A percentile compares a stretch with the other conserved stretches of the same genome.
Conservation (phyloP, 2,329 filamentous ascomycete species). For the Proliferodiscus dingleyae region DNA sequence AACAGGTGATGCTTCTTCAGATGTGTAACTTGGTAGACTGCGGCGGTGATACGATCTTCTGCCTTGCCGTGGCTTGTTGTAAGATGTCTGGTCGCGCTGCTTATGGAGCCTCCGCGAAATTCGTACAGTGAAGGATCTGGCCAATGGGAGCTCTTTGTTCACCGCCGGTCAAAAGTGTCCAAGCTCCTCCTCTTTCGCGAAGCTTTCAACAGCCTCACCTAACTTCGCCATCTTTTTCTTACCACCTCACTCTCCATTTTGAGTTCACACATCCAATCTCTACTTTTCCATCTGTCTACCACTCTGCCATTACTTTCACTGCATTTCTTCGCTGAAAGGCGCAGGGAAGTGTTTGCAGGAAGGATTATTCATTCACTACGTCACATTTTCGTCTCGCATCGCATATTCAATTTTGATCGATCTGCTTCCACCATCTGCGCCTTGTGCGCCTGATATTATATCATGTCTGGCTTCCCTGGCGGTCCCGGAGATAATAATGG, state of each 20-base stretch:
- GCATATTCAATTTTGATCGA: conserved; percentile 22
- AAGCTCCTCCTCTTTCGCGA: conserved; percentile 1
- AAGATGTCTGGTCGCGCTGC: no score
- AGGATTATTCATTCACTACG: conserved; percentile 5
- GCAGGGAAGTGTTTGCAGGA: no score
- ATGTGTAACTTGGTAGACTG: no score
- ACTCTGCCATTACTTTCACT: background rate
- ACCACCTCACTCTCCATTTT: conserved; percentile 1
- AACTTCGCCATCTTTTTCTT: conserved; percentile 3
- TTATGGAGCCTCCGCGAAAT: no score
- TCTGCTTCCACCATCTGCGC: conserved; percentile 27
- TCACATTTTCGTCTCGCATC: conserved; percentile 3
- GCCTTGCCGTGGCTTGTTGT: no score
- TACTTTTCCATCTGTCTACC: conserved; percentile 6
- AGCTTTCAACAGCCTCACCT: background rate
- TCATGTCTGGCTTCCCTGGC: conserved; percentile 33
- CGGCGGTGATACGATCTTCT: no score
- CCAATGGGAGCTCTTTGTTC: background rate
- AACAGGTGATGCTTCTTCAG: no score
- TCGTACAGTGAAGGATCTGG: background rate
- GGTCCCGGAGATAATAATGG: conserved; percentile 24
- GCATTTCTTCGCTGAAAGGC: conserved; percentile 6
- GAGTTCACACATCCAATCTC: background rate
- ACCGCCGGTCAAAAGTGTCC: conserved; percentile 1
- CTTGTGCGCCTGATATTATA: conserved; percentile 26